These are phyloP conservation scores for Huntiella savannae DNA, from an alignment of 2,329 filamentous ascomycete species.

Conservation along the genomic window DNA sequence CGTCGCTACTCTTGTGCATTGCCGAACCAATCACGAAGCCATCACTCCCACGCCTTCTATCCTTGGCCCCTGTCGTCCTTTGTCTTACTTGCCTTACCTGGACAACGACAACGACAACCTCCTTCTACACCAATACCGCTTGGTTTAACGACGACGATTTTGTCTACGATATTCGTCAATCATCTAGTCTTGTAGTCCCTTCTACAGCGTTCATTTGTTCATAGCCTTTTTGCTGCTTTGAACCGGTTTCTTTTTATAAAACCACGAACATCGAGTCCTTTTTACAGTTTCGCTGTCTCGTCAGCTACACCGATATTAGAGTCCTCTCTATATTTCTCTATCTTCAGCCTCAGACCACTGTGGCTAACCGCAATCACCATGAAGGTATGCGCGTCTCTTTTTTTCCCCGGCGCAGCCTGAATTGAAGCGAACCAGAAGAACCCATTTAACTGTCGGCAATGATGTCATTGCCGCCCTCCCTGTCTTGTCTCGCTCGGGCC, in stretches of 20 bases:
- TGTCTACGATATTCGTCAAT: too few species aligned
- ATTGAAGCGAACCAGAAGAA: slow-evolving; percentile 12
- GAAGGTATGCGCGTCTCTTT: slow-evolving; percentile 12
- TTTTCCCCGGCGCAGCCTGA: slow-evolving; percentile 10
- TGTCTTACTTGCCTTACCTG: too few species aligned
- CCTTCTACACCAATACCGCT: too few species aligned
- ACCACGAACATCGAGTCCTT: not conserved
- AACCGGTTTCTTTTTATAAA: not conserved
- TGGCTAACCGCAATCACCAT: slow-evolving; percentile 12
- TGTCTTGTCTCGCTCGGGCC: not conserved
- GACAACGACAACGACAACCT: too few species aligned
- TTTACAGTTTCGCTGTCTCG: not conserved
- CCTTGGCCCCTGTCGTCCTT: too few species aligned
- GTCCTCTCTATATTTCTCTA: not conserved
- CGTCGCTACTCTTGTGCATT: too few species aligned
- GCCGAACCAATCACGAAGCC: too few species aligned
- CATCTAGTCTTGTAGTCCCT: too few species aligned
- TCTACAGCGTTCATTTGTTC: not conserved
- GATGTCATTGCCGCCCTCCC: not conserved
- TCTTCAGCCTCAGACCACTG: slow-evolving; percentile 12
- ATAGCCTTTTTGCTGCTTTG: not conserved
- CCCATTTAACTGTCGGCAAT: not conserved
- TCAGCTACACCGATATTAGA: too few species aligned
- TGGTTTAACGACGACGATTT: too few species aligned
- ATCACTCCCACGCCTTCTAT: too few species aligned